Percentiles rank a stretch among this genome's conserved stretches.
phyloP scores from a whole-genome alignment of 2,329 filamentous ascomycete species.

The Alternaria viburni region DNA sequence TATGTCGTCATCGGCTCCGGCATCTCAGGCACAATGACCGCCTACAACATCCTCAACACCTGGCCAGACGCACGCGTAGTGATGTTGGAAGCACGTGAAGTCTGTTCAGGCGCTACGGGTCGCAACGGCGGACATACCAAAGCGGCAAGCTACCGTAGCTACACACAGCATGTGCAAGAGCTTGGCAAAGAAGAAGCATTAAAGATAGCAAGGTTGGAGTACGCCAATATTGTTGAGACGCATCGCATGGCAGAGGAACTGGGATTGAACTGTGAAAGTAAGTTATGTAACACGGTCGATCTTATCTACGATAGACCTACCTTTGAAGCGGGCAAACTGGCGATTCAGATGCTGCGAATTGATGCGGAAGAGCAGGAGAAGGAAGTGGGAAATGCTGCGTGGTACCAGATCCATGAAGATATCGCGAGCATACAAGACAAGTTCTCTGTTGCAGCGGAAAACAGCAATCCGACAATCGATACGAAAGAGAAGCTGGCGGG shows the following conservation, averaged over 20 bases:
- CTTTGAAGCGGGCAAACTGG: conserved; percentile 35
- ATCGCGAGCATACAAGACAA: conserved; percentile 14
- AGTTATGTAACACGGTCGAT: conserved; percentile 62
- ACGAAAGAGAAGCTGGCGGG: conserved; percentile 31
- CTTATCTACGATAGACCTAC: conserved; percentile 59
- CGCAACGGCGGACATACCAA: conserved; percentile 58
- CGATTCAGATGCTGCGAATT: conserved; percentile 28
- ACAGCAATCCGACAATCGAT: conserved; percentile 21
- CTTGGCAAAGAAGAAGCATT: conserved; percentile 59
- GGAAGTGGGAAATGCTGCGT: conserved; percentile 31
- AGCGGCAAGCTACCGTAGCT: conserved; percentile 59
- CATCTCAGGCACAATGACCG: conserved; percentile 49
- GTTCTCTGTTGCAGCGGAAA: conserved; percentile 27
- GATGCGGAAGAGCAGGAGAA: conserved; percentile 35
- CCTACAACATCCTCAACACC: conserved; percentile 41
- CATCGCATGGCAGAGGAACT: conserved; percentile 61
- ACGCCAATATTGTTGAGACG: conserved; percentile 58
- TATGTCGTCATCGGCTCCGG: conserved; percentile 50
- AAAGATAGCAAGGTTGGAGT: conserved; percentile 50
- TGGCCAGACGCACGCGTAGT: conserved; percentile 29
- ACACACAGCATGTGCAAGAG: conserved; percentile 53
- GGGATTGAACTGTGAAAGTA: conserved; percentile 54
- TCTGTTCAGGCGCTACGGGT: conserved; percentile 51
- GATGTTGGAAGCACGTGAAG: conserved; percentile 50
- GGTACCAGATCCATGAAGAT: conserved; percentile 32